Percentiles rank a stretch among this genome's conserved stretches.
phyloP scores from a whole-genome alignment of 1,284 basidiomycete species.

The Cryptococcus neoformans region DNA sequence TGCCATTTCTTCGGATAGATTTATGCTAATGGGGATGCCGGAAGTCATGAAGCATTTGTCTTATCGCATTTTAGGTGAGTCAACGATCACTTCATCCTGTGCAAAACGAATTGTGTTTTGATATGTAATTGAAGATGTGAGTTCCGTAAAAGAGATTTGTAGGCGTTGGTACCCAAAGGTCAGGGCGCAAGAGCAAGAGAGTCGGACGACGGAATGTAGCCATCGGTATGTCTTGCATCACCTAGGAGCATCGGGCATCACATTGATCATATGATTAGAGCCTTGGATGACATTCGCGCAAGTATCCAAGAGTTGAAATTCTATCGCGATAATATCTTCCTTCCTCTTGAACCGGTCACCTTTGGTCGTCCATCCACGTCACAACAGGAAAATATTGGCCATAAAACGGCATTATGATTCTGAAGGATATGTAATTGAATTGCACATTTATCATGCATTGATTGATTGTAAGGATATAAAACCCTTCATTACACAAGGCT shows the following conservation, averaged over 20 bases:
- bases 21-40: constrained; percentile 51
- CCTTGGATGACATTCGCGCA: constrained; percentile 52
- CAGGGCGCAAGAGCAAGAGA: constrained; percentile 23
- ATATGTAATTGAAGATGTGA: constrained; percentile 32
- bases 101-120: too few species aligned
- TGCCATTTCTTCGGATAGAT: constrained; percentile 27
- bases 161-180: constrained; percentile 51
- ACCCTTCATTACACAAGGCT: constrained; percentile 55
- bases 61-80: constrained; percentile 53
- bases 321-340: constrained; percentile 49
- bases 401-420: constrained; percentile 29
- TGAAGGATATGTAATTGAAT: neutral
- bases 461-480: neutral
- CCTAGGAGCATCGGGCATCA: neutral
- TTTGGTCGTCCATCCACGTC: neutral
- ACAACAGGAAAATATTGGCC: neutral
- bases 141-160: constrained; percentile 50
- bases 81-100: neutral
- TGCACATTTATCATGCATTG: too few species aligned
- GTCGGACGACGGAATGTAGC: constrained; percentile 29
- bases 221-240: constrained; percentile 34
- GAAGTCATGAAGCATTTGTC: constrained; percentile 51
- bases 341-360: constrained; percentile 27
- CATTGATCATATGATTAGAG: constrained; percentile 27
- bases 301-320: constrained; percentile 51